Evolutionary conservation across 495 filamentous ascomycete genomes (phyloP).

Genomic region (Aspergillus avenaceus): DNA sequence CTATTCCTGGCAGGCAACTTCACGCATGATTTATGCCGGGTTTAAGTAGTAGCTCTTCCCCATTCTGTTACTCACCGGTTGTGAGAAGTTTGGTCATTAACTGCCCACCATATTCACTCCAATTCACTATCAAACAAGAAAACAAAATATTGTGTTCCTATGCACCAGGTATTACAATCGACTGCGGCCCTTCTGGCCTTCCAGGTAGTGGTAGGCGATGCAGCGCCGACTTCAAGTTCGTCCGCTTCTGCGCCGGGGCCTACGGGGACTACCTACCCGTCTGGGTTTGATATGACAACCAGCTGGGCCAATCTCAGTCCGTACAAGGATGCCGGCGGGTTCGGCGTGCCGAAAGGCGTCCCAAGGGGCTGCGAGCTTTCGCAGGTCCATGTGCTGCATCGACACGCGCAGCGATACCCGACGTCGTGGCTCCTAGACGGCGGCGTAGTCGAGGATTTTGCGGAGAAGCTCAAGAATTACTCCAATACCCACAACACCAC

Average conservation of each 20-base stretch:
- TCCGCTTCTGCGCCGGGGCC: slow-evolving; percentile 17
- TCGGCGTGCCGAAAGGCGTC: slow-evolving; percentile 42
- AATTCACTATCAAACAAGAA: no score
- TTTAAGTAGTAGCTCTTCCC: no score
- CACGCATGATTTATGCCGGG: no score
- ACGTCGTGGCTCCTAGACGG: slow-evolving; percentile 36
- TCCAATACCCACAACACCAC: slow-evolving; percentile 27
- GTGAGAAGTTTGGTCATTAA: no score
- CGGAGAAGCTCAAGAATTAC: slow-evolving; percentile 42
- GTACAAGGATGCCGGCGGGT: slow-evolving; percentile 39
- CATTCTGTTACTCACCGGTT: no score
- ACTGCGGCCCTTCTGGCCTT: neutral
- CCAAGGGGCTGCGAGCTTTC: slow-evolving; percentile 50
- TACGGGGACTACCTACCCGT: slow-evolving; percentile 25
- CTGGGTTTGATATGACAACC: slow-evolving; percentile 31
- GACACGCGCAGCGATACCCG: slow-evolving; percentile 52
- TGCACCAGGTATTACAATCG: neutral
- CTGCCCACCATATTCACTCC: no score
- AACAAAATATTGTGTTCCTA: no score
- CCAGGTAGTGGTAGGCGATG: neutral
- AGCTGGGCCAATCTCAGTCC: slow-evolving; percentile 46
- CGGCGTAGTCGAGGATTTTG: slow-evolving; percentile 41
- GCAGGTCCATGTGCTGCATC: slow-evolving; percentile 47
- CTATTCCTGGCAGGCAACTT: no score
- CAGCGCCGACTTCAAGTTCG: neutral